A percentile compares a stretch with the other conserved stretches of the same genome.
Conservation (phyloP, 2,329 filamentous ascomycete species). For the Didymella segeticola region DNA sequence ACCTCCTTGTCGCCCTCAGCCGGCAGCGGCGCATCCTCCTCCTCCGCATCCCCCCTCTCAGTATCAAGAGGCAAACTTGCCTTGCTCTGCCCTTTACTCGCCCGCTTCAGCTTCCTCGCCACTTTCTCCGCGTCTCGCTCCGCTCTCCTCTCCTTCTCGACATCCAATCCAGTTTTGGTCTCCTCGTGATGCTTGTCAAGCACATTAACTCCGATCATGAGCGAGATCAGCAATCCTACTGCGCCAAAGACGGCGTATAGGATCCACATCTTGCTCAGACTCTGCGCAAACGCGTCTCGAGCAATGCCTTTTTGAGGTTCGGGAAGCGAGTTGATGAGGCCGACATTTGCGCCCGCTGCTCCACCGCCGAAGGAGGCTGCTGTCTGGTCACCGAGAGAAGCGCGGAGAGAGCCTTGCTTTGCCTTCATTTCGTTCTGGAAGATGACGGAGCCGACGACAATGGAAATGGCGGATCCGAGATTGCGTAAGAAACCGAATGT, state of each 20-base stretch:
- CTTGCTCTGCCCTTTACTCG: constrained; percentile 24
- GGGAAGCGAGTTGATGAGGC: constrained; percentile 61
- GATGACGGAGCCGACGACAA: constrained; percentile 78
- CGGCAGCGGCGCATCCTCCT: neutral
- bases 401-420: constrained; percentile 57
- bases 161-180: constrained; percentile 58
- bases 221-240: constrained; percentile 47
- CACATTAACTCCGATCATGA: constrained; percentile 52
- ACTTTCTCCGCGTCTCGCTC: constrained; percentile 44
- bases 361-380: constrained; percentile 64
- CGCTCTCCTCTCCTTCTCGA: constrained; percentile 48
- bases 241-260: constrained; percentile 54
- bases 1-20: neutral
- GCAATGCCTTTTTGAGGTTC: constrained; percentile 53
- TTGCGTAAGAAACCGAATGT: constrained; percentile 73
- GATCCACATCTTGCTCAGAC: constrained; percentile 58
- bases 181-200: constrained; percentile 54
- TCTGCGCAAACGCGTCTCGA: constrained; percentile 52
- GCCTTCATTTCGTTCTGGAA: constrained; percentile 77
- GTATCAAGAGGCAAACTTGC: constrained; percentile 8
- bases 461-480: constrained; percentile 70
- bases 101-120: constrained; percentile 38
- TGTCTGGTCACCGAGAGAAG: constrained; percentile 59
- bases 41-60: constrained; percentile 11
- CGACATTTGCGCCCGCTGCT: constrained; percentile 67